Conservation (phyloP, 495 filamentous ascomycete genomes). For the Penicillium bovifimosum region DNA sequence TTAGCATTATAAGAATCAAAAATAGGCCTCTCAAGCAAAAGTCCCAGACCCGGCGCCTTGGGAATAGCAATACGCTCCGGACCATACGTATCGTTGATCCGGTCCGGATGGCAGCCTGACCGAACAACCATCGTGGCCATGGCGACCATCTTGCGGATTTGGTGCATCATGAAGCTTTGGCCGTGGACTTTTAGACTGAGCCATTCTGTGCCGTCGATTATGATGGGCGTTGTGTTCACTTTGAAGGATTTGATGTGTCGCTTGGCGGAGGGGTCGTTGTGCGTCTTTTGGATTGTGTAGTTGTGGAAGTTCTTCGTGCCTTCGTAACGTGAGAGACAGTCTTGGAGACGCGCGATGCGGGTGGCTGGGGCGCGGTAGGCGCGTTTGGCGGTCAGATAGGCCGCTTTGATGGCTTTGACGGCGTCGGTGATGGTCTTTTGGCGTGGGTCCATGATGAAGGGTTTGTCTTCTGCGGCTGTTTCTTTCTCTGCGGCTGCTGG, state of each 20-base stretch:
- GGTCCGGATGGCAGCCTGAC: slow-evolving; percentile 61
- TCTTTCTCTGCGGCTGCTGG: not conserved
- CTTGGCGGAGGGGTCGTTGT: slow-evolving; percentile 73
- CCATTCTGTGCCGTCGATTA: slow-evolving; percentile 90
- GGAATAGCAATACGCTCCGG: slow-evolving; percentile 72
- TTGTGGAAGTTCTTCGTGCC: slow-evolving; percentile 93
- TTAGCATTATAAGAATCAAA: slow-evolving; percentile 79
- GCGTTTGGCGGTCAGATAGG: slow-evolving; percentile 70
- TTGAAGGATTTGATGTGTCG: slow-evolving; percentile 87
- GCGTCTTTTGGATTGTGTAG: slow-evolving; percentile 84
- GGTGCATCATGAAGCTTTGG: slow-evolving; percentile 99
- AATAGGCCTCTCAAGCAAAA: slow-evolving; percentile 84
- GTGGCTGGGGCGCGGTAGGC: slow-evolving; percentile 70
- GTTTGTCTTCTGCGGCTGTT: slow-evolving; percentile 1
- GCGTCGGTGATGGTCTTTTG: slow-evolving; percentile 47
- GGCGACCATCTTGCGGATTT: slow-evolving; percentile 97
- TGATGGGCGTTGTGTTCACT: slow-evolving; percentile 62
- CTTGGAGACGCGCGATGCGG: slow-evolving; percentile 67
- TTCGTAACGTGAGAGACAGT: slow-evolving; percentile 61
- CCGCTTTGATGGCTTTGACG: slow-evolving; percentile 68
- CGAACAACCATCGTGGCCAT: slow-evolving; percentile 82
- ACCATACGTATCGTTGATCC: slow-evolving; percentile 65
- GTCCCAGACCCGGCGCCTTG: slow-evolving; percentile 83
- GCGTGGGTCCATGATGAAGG: slow-evolving; percentile 22
- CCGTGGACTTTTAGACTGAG: slow-evolving; percentile 92